A percentile compares a stretch with the other conserved stretches of the same genome.
phyloP scores from a whole-genome alignment of 2,329 filamentous ascomycete species.

The Aureobasidium mangrovei region DNA sequence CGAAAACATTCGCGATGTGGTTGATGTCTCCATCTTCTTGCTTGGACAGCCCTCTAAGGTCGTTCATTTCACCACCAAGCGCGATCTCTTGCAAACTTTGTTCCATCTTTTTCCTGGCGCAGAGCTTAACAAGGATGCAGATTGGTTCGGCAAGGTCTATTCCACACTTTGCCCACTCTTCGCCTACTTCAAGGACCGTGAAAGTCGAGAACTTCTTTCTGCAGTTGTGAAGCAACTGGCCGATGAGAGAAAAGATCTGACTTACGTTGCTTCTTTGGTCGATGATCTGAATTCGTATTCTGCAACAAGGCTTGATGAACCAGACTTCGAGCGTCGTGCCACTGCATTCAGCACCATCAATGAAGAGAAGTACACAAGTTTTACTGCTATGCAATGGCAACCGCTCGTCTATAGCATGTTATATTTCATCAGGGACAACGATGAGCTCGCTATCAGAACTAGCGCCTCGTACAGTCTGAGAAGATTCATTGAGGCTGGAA shows the following conservation, averaged over 20 bases:
- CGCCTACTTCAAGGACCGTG: constrained; percentile 77
- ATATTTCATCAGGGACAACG: constrained; percentile 75
- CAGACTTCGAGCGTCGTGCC: constrained; percentile 77
- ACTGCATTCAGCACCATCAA: constrained; percentile 67
- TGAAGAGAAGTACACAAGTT: constrained; percentile 47
- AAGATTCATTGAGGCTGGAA: constrained; percentile 58
- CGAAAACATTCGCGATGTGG: constrained; percentile 64
- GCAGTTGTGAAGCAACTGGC: constrained; percentile 65
- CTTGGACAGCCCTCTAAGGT: constrained; percentile 75
- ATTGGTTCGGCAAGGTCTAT: constrained; percentile 58
- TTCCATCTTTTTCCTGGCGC: constrained; percentile 69
- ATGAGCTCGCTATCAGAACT: constrained; percentile 76
- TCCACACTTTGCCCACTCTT: constrained; percentile 72
- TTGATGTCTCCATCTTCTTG: constrained; percentile 71
- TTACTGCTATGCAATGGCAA: constrained; percentile 70
- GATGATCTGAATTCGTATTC: constrained; percentile 73
- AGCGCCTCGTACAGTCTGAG: constrained; percentile 77
- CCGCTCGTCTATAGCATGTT: constrained; percentile 84
- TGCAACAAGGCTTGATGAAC: constrained; percentile 64
- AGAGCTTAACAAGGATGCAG: constrained; percentile 45
- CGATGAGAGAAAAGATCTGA: constrained; percentile 50
- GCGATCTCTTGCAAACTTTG: constrained; percentile 68
- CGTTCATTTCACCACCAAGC: constrained; percentile 76
- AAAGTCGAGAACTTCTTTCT: constrained; percentile 65
- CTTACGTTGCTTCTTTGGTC: constrained; percentile 61